These are phyloP conservation scores for Entophlyctis luteolus DNA, from an alignment of 192 early-diverging fungal species.

Conservation along the genomic window DNA sequence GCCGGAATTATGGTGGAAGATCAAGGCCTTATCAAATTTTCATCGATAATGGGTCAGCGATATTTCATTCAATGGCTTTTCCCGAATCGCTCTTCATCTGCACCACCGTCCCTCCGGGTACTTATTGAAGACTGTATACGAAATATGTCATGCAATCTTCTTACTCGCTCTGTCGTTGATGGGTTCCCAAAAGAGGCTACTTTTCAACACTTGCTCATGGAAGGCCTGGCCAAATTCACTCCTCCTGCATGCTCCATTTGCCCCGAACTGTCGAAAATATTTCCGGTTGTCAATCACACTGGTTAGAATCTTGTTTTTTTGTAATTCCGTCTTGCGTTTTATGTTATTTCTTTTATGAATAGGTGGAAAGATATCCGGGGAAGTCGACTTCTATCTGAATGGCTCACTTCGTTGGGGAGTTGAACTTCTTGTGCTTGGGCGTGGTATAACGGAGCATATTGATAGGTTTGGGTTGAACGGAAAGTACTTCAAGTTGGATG, in stretches of 20 bases:
- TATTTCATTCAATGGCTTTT: constrained; percentile 7
- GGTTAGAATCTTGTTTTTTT: neutral
- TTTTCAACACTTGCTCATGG: constrained; percentile 23
- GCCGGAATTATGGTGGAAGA: constrained; percentile 9
- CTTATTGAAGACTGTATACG: constrained; percentile 7
- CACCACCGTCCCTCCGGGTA: neutral
- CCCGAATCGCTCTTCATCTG: neutral
- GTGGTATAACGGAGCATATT: constrained; percentile 12
- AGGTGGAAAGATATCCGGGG: neutral
- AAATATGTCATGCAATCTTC: neutral
- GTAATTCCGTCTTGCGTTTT: neutral
- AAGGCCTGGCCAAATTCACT: constrained; percentile 17
- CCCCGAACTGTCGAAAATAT: constrained; percentile 13
- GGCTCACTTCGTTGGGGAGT: constrained; percentile 22
- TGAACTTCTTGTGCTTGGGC: constrained; percentile 11
- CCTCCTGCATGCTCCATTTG: constrained; percentile 19
- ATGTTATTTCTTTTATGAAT: neutral
- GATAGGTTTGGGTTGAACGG: constrained; percentile 5
- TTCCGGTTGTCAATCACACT: neutral
- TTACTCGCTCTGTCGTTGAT: neutral
- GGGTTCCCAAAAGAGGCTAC: constrained; percentile 16
- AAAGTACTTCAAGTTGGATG: constrained; percentile 1
- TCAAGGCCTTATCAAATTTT: neutral
- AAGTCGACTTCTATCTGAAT: constrained; percentile 22
- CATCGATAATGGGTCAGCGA: neutral